These are phyloP conservation scores for Cryphonectria nitschkei DNA, from an alignment of 2,329 filamentous ascomycete species.

Conservation along the genomic window DNA sequence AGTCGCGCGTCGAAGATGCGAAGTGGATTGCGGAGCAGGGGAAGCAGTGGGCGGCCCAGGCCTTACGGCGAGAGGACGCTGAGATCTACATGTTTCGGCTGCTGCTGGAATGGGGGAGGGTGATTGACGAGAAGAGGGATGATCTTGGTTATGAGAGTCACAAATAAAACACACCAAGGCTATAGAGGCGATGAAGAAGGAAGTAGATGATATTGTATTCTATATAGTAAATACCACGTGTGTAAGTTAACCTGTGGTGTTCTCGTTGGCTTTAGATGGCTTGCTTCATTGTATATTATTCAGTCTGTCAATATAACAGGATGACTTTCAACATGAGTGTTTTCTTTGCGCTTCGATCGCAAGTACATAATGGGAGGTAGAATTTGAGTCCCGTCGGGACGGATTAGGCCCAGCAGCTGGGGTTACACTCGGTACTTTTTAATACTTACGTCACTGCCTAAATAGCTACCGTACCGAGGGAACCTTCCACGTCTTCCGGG, in stretches of 20 bases:
- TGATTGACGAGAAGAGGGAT: slow-evolving; percentile 66
- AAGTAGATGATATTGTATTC: not conserved
- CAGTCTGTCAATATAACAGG: too few relatives aligned
- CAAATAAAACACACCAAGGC: not conserved
- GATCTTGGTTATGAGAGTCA: slow-evolving; percentile 28
- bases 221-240: too few relatives aligned
- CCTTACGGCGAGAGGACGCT: slow-evolving; percentile 72
- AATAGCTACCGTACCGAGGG: not conserved
- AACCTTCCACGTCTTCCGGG: not conserved
- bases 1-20: slow-evolving; percentile 56
- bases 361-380: too few relatives aligned
- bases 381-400: not conserved
- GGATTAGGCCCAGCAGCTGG: not conserved
- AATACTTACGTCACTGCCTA: slow-evolving; percentile 7
- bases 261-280: too few relatives aligned
- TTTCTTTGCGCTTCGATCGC: too few relatives aligned
- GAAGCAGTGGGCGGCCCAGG: slow-evolving; percentile 65
- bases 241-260: too few relatives aligned
- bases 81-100: slow-evolving; percentile 80
- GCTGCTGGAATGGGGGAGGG: slow-evolving; percentile 74
- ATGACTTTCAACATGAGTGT: too few relatives aligned
- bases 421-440: not conserved
- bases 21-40: slow-evolving; percentile 69
- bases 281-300: too few relatives aligned
- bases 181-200: not conserved